phyloP scores from a whole-genome alignment of 2,329 filamentous ascomycete species.

The Fusarium sp. region DNA sequence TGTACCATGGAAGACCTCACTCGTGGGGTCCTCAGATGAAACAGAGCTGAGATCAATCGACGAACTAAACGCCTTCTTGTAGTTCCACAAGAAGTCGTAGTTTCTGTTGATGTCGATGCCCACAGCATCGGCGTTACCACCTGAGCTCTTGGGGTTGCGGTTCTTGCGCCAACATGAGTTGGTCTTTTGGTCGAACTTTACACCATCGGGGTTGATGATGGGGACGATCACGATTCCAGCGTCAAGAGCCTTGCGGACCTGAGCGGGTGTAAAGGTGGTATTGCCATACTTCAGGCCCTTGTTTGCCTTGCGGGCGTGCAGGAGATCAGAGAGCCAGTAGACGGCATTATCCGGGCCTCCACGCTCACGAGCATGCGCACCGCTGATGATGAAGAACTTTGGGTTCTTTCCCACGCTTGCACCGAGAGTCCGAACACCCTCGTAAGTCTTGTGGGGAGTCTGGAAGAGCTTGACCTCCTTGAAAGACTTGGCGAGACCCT shows the following conservation, averaged over 20 bases:
- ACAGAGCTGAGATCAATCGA: constrained; percentile 57
- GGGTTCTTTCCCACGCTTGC: constrained; percentile 63
- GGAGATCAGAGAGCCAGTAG: constrained; percentile 71
- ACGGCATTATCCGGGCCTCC: constrained; percentile 70
- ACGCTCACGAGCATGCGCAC: constrained; percentile 71
- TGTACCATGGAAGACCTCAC: constrained; percentile 66
- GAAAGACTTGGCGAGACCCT: constrained; percentile 59
- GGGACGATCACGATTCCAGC: constrained; percentile 69
- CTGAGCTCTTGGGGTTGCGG: constrained; percentile 62
- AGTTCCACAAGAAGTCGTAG: constrained; percentile 72
- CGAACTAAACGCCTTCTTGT: constrained; percentile 59
- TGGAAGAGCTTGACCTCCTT: constrained; percentile 58
- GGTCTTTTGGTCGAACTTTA: constrained; percentile 65
- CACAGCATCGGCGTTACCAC: constrained; percentile 52
- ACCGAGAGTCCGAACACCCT: constrained; percentile 58
- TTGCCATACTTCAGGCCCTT: constrained; percentile 67
- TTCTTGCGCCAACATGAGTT: constrained; percentile 71
- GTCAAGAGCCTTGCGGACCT: constrained; percentile 67
- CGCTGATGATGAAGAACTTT: constrained; percentile 67
- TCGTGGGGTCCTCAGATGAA: constrained; percentile 57
- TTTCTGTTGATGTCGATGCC: constrained; percentile 71
- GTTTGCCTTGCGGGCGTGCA: constrained; percentile 65
- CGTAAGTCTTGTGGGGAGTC: constrained; percentile 61
- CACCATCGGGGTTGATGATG: constrained; percentile 69
- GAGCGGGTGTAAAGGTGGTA: constrained; percentile 65